Conservation (phyloP, 768 basidiomycete genomes). For the Termitomyces sp. region DNA sequence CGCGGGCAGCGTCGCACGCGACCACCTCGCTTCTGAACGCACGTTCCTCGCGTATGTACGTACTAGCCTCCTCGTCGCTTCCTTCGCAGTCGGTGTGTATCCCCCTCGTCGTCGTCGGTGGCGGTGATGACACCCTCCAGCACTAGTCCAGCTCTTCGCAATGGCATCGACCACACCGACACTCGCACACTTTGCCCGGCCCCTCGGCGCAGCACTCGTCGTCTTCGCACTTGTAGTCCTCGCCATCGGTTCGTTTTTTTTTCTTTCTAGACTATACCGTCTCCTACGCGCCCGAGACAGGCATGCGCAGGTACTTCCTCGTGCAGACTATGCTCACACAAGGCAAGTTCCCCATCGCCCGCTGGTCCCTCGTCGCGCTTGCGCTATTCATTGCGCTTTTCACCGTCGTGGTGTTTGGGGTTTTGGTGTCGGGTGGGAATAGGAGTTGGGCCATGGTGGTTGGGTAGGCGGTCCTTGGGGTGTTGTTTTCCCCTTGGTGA, state of each 20-base stretch:
- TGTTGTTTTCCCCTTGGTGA: no score
- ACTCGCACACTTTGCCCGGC: constrained; percentile 34
- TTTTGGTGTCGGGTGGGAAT: constrained; percentile 5
- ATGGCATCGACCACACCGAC: constrained; percentile 20
- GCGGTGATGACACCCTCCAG: constrained; percentile 18
- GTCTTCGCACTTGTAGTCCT: constrained; percentile 43
- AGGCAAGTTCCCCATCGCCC: constrained; percentile 52
- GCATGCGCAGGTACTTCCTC: constrained; percentile 46
- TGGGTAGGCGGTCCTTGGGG: no score
- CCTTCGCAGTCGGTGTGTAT: constrained; percentile 53
- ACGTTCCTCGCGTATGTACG: constrained; percentile 62
- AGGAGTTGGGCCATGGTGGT: no score
- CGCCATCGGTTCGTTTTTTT: constrained; percentile 35
- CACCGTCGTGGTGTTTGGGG: constrained; percentile 15
- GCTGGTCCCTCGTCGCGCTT: constrained; percentile 33
- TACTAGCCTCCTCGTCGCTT: constrained; percentile 57
- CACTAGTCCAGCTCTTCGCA: constrained; percentile 53
- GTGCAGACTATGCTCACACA: constrained; percentile 45
- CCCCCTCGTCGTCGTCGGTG: not conserved
- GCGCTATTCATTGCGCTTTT: constrained; percentile 20
- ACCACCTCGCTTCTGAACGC: constrained; percentile 59
- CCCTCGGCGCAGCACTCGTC: constrained; percentile 48
- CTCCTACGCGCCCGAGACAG: constrained; percentile 21
- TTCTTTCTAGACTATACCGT: not conserved
- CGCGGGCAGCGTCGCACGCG: constrained; percentile 57